A percentile compares a stretch with the other conserved stretches of the same genome.
phyloP scores from a whole-genome alignment of 805 yeast species.

The Barnettozyma salicaria region DNA sequence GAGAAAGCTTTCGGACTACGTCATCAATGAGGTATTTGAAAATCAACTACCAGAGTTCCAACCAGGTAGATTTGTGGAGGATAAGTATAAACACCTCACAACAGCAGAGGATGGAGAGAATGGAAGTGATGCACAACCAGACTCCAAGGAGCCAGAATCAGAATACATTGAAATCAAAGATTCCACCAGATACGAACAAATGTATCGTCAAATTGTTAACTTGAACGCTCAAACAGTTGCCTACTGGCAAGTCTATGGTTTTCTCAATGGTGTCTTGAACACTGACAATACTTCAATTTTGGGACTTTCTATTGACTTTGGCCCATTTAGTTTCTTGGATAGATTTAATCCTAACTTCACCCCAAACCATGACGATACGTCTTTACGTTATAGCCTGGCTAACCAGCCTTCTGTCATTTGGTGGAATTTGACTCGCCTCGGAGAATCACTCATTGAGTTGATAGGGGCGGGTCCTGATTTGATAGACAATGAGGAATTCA shows the following conservation, averaged over 20 bases:
- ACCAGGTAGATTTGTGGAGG: slow-evolving; percentile 20
- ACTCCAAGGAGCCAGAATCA: no score
- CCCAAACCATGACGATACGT: slow-evolving; percentile 83
- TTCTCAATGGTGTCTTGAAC: slow-evolving; percentile 88
- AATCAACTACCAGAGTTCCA: slow-evolving; percentile 25
- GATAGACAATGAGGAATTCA: slow-evolving; percentile 37
- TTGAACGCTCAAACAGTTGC: slow-evolving; percentile 77
- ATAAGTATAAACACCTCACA: slow-evolving; percentile 20
- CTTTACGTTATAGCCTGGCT: slow-evolving; percentile 66
- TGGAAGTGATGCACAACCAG: no score
- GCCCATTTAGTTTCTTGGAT: slow-evolving; percentile 91
- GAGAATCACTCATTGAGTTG: slow-evolving; percentile 76
- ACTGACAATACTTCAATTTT: slow-evolving; percentile 90
- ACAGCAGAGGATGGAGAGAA: slow-evolving; percentile 18
- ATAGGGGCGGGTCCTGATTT: slow-evolving; percentile 63
- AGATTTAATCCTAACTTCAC: slow-evolving; percentile 75
- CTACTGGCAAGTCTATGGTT: slow-evolving; percentile 87
- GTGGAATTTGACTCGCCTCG: slow-evolving; percentile 88
- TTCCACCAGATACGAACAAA: slow-evolving; percentile 56
- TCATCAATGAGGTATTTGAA: slow-evolving; percentile 56
- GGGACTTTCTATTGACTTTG: slow-evolving; percentile 88
- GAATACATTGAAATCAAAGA: slow-evolving; percentile 27
- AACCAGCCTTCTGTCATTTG: slow-evolving; percentile 83
- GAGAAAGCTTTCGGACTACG: slow-evolving; percentile 60
- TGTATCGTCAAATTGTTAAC: slow-evolving; percentile 65